phyloP scores from a whole-genome alignment of 106 monocot species.

The Allium fistulosum region DNA sequence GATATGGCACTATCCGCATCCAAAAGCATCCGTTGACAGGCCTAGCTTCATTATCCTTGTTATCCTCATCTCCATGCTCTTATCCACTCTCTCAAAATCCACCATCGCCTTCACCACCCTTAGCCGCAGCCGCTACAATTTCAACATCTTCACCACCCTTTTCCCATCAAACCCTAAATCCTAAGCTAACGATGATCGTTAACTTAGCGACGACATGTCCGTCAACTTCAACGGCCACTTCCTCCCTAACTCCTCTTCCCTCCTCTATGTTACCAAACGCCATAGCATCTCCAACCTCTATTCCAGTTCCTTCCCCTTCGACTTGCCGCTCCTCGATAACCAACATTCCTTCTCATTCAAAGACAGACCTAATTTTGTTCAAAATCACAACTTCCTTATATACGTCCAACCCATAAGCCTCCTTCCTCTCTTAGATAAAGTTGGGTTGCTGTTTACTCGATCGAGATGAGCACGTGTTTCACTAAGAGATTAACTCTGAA shows the following conservation, averaged over 20 bases:
- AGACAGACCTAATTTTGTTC: constrained; percentile 52
- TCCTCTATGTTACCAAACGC: constrained; percentile 66
- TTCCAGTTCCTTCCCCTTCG: constrained; percentile 18
- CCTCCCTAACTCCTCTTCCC: constrained; percentile 14
- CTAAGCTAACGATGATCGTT: constrained; percentile 17
- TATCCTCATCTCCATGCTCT: not conserved
- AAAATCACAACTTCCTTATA: constrained; percentile 36
- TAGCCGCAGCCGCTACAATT: constrained; percentile 75
- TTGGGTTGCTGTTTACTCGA: constrained; percentile 82
- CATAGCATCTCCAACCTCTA: constrained; percentile 49
- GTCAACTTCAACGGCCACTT: constrained; percentile 96
- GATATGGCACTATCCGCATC: too few species aligned
- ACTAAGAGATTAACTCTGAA: constrained; percentile 56
- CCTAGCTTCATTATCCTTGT: constrained; percentile 7
- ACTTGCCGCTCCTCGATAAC: constrained; percentile 1
- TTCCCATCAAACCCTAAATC: not conserved
- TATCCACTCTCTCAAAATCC: not conserved
- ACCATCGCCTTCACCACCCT: constrained; percentile 73
- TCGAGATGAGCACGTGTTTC: constrained; percentile 34
- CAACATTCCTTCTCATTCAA: constrained; percentile 28
- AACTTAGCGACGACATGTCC: constrained; percentile 72
- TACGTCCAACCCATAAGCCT: constrained; percentile 69
- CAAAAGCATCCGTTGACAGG: too few species aligned
- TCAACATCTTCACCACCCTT: constrained; percentile 58
- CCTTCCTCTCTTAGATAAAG: constrained; percentile 35